Evolutionary conservation across 106 monocot genomes (phyloP).

Genomic region (Platanthera guangdongensis): DNA sequence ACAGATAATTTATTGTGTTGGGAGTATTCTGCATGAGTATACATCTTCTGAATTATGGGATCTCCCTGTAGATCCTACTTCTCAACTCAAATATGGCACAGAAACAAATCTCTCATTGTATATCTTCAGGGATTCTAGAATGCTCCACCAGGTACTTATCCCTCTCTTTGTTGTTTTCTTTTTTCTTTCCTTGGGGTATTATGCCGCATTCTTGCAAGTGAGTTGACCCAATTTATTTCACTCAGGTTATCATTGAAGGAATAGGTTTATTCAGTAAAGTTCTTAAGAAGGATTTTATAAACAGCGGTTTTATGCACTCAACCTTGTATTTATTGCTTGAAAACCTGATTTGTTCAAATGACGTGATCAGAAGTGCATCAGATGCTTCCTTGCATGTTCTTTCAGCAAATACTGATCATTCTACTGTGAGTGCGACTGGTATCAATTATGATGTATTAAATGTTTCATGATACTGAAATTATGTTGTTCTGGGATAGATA

Average conservation of each 20-base stretch:
- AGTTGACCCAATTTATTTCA: conserved; percentile 1
- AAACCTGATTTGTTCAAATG: conserved; percentile 74
- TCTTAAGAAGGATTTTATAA: conserved; percentile 56
- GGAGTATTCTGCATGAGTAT: conserved; percentile 85
- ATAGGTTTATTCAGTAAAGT: conserved; percentile 67
- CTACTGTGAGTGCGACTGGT: conserved; percentile 38
- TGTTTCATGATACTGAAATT: not conserved
- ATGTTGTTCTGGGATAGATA: conserved; percentile 37
- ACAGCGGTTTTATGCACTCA: conserved; percentile 86
- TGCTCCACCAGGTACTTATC: conserved; percentile 72
- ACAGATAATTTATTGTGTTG: conserved; percentile 53
- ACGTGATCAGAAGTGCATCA: conserved; percentile 57
- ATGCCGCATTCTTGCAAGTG: not conserved
- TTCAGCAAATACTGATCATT: conserved; percentile 43
- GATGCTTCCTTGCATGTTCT: conserved; percentile 62
- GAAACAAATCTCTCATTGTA: conserved; percentile 41
- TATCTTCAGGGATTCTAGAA: conserved; percentile 67
- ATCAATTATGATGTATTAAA: not conserved
- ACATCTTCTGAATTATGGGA: conserved; percentile 81
- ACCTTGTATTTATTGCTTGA: conserved; percentile 77
- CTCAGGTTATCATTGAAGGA: conserved; percentile 89
- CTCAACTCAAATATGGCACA: conserved; percentile 15
- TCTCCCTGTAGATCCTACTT: conserved; percentile 51
- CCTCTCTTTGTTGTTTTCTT: conserved; percentile 9
- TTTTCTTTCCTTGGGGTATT: not conserved